These are phyloP conservation scores for Trichophaea hybrida DNA, from an alignment of 2,329 filamentous ascomycete species.

Conservation along the genomic window DNA sequence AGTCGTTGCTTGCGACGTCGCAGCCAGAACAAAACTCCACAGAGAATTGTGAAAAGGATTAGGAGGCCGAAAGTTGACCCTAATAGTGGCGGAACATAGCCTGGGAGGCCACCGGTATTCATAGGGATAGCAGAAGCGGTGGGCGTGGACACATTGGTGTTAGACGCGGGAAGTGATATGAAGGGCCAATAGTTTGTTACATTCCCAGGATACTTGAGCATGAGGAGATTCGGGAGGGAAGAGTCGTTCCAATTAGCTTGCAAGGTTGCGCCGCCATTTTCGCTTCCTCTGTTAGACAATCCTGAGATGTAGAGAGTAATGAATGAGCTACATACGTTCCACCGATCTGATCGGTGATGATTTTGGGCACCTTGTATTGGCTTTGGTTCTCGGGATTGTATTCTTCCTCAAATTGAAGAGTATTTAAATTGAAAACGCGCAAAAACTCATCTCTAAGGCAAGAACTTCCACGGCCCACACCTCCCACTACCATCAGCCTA, in stretches of 20 bases:
- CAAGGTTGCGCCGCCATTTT: too few relatives aligned
- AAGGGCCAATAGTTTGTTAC: conserved; percentile 18
- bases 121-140: background rate
- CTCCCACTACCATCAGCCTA: conserved; percentile 27
- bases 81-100: conserved; percentile 22
- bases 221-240: conserved; percentile 20
- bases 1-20: conserved; percentile 11
- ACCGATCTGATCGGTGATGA: conserved; percentile 23
- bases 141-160: background rate
- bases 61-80: conserved; percentile 21
- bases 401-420: conserved; percentile 16
- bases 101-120: conserved; percentile 7
- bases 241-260: conserved; percentile 18
- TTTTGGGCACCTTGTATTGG: conserved; percentile 25
- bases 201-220: conserved; percentile 10
- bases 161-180: background rate
- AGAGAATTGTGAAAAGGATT: conserved; percentile 19
- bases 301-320: background rate
- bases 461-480: background rate
- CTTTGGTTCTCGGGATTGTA: conserved; percentile 23
- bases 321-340: conserved; percentile 22
- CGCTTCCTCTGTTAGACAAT: too few relatives aligned
- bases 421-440: conserved; percentile 28
- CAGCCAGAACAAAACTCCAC: conserved; percentile 17
- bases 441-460: conserved; percentile 26